These are phyloP conservation scores for Suillus variegatus DNA, from an alignment of 768 basidiomycete genomes.

Conservation along the genomic window DNA sequence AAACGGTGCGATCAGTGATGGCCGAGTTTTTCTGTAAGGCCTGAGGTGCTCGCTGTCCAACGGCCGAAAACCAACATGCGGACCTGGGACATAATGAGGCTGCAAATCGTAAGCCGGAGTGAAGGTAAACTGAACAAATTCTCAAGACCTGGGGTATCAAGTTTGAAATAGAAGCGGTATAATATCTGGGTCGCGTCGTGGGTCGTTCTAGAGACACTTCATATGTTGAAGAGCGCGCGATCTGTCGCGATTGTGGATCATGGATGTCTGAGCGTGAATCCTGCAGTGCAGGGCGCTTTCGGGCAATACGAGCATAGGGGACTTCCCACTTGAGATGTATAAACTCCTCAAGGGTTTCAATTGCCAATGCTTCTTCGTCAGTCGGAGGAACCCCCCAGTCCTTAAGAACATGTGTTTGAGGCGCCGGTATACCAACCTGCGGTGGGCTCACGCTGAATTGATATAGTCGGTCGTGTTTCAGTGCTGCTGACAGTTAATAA, in stretches of 20 bases:
- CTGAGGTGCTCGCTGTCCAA: slow-evolving; percentile 25
- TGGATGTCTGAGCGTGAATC: neutral
- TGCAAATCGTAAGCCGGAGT: slow-evolving; percentile 18
- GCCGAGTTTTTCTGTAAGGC: slow-evolving; percentile 36
- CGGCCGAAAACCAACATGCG: slow-evolving; percentile 16
- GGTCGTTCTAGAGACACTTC: slow-evolving; percentile 14
- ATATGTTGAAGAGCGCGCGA: slow-evolving; percentile 1
- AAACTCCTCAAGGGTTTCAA: slow-evolving; percentile 48
- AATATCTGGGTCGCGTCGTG: slow-evolving; percentile 36
- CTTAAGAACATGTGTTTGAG: slow-evolving; percentile 20
- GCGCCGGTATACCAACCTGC: neutral
- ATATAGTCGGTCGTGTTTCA: slow-evolving; percentile 21
- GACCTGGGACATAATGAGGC: slow-evolving; percentile 25
- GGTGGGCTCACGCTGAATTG: slow-evolving; percentile 26
- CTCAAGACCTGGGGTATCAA: slow-evolving; percentile 48
- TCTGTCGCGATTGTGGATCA: slow-evolving; percentile 7
- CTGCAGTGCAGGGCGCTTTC: neutral
- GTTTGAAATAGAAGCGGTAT: slow-evolving; percentile 35
- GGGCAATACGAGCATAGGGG: neutral
- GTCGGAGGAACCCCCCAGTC: slow-evolving; percentile 42
- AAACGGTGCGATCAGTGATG: slow-evolving; percentile 39
- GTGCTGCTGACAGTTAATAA: slow-evolving; percentile 17
- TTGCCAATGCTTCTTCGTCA: slow-evolving; percentile 37
- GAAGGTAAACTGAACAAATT: slow-evolving; percentile 3
- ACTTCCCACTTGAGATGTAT: neutral